These are phyloP conservation scores for Pterocarpus santalinus DNA, from an alignment of 306 rosid genomes.

Conservation along the genomic window DNA sequence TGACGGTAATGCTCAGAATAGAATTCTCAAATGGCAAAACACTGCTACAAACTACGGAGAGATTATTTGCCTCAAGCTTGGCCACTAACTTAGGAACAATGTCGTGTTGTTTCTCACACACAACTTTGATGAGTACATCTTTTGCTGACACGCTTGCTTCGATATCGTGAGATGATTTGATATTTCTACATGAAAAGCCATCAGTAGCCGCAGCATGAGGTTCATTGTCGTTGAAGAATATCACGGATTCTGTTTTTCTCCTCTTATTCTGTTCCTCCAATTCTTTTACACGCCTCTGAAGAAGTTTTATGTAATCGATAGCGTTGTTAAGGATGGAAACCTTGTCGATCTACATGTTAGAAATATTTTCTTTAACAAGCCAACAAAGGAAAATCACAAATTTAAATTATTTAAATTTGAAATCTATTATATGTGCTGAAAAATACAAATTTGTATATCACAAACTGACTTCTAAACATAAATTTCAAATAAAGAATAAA, in stretches of 20 bases:
- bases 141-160: constrained; percentile 18
- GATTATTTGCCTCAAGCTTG: constrained; percentile 29
- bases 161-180: background rate
- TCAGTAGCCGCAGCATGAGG: too few species aligned
- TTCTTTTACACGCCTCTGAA: constrained; percentile 6
- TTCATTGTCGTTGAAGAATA: too few species aligned
- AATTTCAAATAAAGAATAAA: too few species aligned
- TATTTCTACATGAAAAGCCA: background rate
- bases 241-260: background rate
- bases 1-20: background rate
- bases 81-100: background rate
- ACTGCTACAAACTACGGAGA: background rate
- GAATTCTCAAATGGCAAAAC: constrained; percentile 23
- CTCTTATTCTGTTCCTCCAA: background rate
- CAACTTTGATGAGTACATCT: constrained; percentile 14
- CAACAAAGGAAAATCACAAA: too few species aligned
- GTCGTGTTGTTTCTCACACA: constrained; percentile 6
- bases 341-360: background rate
- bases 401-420: too few species aligned
- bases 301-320: background rate
- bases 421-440: too few species aligned
- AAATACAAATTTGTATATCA: too few species aligned
- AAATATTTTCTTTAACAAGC: background rate
- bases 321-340: background rate
- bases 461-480: too few species aligned